phyloP scores from a whole-genome alignment of 2,329 filamentous ascomycete species.

The Lasiodiplodia citricola region DNA sequence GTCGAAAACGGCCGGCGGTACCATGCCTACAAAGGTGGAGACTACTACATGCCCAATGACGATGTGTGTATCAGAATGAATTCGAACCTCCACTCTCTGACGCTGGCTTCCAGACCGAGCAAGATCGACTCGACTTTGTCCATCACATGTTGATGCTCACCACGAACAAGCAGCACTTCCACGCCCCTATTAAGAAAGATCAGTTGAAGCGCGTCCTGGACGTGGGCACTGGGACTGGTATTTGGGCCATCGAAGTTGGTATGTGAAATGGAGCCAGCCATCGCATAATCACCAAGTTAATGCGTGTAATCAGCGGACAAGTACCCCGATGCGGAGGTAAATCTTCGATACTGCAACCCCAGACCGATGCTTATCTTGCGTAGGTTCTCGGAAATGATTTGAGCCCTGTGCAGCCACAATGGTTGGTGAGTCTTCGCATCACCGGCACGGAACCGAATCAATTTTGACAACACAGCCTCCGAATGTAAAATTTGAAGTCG shows the following conservation, averaged over 20 bases:
- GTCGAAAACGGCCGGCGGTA: conserved; percentile 37
- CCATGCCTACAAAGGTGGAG: conserved; percentile 35
- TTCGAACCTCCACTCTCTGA: neutral
- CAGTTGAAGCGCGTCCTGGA: conserved; percentile 31
- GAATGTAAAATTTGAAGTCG: conserved; percentile 66
- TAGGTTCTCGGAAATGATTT: conserved; percentile 46
- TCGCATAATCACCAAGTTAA: neutral
- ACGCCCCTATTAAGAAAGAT: conserved; percentile 29
- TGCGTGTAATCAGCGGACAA: neutral
- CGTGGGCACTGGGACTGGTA: conserved; percentile 38
- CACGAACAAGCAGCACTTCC: conserved; percentile 37
- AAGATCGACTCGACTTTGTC: conserved; percentile 38
- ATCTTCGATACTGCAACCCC: neutral
- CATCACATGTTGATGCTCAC: conserved; percentile 35
- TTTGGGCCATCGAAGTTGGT: conserved; percentile 36
- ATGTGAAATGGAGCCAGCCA: neutral
- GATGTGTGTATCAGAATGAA: neutral
- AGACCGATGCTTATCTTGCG: neutral
- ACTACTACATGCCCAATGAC: conserved; percentile 34
- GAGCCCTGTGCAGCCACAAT: conserved; percentile 54
- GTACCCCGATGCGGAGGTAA: conserved; percentile 1
- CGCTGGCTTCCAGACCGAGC: conserved; percentile 35
- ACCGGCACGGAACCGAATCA: no score
- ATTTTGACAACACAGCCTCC: conserved; percentile 45
- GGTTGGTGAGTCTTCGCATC: neutral